Conservation (phyloP, 2,329 filamentous ascomycete genomes). For the Reticulascus tulasneorum region DNA sequence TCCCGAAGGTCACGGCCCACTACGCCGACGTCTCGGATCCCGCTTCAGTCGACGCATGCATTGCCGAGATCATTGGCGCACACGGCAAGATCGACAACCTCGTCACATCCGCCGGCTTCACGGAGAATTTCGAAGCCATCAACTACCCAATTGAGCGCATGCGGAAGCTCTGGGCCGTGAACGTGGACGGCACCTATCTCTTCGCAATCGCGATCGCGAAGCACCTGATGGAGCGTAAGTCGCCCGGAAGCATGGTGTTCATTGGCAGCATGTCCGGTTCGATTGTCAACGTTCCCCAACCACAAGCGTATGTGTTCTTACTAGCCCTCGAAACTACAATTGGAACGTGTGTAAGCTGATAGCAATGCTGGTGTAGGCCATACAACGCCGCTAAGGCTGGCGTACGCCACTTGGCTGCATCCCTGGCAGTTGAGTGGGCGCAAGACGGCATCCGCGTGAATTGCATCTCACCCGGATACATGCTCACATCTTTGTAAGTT, state of each 20-base stretch:
- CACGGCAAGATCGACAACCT: slow-evolving; percentile 87
- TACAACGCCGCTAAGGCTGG: slow-evolving; percentile 95
- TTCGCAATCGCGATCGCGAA: slow-evolving; percentile 82
- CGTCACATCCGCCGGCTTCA: slow-evolving; percentile 95
- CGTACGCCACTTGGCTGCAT: slow-evolving; percentile 81
- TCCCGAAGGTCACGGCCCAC: slow-evolving; percentile 84
- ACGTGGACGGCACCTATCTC: slow-evolving; percentile 87
- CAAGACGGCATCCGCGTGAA: slow-evolving; percentile 85
- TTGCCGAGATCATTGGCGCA: slow-evolving; percentile 63
- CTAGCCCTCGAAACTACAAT: neutral
- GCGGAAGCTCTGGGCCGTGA: slow-evolving; percentile 90
- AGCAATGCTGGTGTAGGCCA: slow-evolving; percentile 42
- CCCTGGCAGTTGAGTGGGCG: slow-evolving; percentile 92
- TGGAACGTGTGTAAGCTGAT: slow-evolving; percentile 8
- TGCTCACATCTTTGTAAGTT: slow-evolving; percentile 86
- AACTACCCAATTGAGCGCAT: slow-evolving; percentile 88
- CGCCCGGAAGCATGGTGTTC: slow-evolving; percentile 82
- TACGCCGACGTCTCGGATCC: slow-evolving; percentile 82
- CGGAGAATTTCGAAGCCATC: slow-evolving; percentile 90
- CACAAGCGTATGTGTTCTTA: slow-evolving; percentile 59
- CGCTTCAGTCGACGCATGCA: slow-evolving; percentile 69
- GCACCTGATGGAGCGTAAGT: slow-evolving; percentile 80
- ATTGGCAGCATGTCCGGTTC: slow-evolving; percentile 93
- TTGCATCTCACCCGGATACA: slow-evolving; percentile 93
- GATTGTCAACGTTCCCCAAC: slow-evolving; percentile 94